These are phyloP conservation scores for Aspergillus alliaceus DNA, from an alignment of 2,329 filamentous ascomycete species.

Conservation along the genomic window DNA sequence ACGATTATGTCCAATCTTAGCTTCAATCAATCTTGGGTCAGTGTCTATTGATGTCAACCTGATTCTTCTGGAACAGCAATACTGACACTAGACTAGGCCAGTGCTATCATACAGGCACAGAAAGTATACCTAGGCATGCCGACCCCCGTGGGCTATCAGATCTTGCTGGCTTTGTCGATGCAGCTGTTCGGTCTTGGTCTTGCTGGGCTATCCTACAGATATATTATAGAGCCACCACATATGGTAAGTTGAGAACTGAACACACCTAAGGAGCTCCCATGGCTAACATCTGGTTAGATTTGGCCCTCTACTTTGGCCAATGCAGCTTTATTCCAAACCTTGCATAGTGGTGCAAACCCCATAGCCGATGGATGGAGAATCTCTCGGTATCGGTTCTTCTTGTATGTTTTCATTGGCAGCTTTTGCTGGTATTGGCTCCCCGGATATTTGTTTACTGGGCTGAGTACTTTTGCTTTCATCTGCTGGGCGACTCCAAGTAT, in stretches of 20 bases:
- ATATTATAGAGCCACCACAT: slow-evolving; percentile 37
- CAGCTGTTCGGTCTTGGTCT: slow-evolving; percentile 42
- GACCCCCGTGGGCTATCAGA: slow-evolving; percentile 36
- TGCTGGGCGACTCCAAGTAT: slow-evolving; percentile 48
- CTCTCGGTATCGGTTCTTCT: slow-evolving; percentile 26
- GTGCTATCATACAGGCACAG: slow-evolving; percentile 45
- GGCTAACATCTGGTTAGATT: slow-evolving; percentile 17
- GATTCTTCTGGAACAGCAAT: not conserved
- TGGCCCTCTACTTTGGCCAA: slow-evolving; percentile 39
- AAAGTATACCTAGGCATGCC: slow-evolving; percentile 38
- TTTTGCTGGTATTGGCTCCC: slow-evolving; percentile 32
- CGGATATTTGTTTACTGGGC: slow-evolving; percentile 29
- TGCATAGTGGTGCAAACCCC: slow-evolving; percentile 37
- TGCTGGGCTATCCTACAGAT: slow-evolving; percentile 36
- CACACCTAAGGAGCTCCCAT: not conserved
- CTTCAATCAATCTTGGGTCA: slow-evolving; percentile 38
- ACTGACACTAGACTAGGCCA: slow-evolving; percentile 34
- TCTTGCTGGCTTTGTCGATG: slow-evolving; percentile 38
- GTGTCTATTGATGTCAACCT: not conserved
- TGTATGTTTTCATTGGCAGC: slow-evolving; percentile 17
- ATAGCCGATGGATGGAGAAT: slow-evolving; percentile 36
- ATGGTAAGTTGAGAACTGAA: slow-evolving; percentile 22
- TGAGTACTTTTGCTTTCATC: slow-evolving; percentile 34
- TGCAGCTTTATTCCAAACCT: slow-evolving; percentile 33
- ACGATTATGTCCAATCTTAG: slow-evolving; percentile 51